Evolutionary conservation across 164 flowering plant genomes (phyloP), one percentile per base, ranked within the genome.

Genomic region (Liquidambar formosana): DNA sequence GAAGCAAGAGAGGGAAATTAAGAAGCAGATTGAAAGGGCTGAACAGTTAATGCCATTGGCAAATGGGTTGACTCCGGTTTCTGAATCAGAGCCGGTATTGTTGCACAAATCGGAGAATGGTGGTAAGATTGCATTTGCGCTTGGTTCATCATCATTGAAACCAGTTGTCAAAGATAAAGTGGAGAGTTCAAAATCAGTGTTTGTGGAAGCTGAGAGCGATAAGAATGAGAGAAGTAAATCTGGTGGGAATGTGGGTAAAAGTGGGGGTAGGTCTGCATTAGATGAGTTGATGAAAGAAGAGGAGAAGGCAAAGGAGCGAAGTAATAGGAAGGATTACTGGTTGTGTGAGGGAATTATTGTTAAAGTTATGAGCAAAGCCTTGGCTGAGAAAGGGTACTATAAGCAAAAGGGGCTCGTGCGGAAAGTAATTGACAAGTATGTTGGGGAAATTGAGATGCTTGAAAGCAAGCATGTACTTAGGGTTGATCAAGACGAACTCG

Each of bases 281-380:
- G 97, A 88, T 68, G 98, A 89, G 57, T 69, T 93, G 82, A 93
- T 93, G 91, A 86, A 72, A 72, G 97, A 93, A 78, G 79, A 93
- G 65, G 97, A 91, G 83, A 88, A 75, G 80, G 86, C 76, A 1
- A 91, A 91, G 81, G 97, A 93, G 75, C 72, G 78, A 71, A 81
- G 54, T 25, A 89, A 91, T 68, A 81, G 96, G 61, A 89, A 89
- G 75, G 97, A 93, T 71, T 91, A 93, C 62, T 93, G 98, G 97
- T 61, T 93, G 61, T 86, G 76, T 71, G 89, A 86, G 53, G 98
- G 98, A 22, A 87, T 93, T 52, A 69, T 93, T 64, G 97, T 93
- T 16, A 91, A 93, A 82, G 90, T 93, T n/a, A 89, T 88, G 95
- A 91, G 94, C 69, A 88, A 84, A 65, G 85, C 79, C 0, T 77